phyloP scores from a whole-genome alignment of 257 asterid genomes.

The Nicotiana knightiana region DNA sequence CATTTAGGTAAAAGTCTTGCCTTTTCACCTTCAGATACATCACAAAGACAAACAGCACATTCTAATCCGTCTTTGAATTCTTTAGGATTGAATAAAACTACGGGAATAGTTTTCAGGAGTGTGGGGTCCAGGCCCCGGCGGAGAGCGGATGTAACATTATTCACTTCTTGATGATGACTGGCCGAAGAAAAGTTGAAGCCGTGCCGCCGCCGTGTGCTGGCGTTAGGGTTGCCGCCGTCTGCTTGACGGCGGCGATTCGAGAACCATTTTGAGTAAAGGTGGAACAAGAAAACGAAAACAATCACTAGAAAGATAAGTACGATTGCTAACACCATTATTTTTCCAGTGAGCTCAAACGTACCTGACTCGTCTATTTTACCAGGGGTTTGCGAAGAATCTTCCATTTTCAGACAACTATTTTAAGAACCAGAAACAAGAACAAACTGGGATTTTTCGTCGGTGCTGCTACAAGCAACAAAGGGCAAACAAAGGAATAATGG shows the following conservation, averaged over 20 bases:
- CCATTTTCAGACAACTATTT: slow-evolving; percentile 27
- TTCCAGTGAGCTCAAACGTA: slow-evolving; percentile 54
- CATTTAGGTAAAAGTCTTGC: slow-evolving; percentile 22
- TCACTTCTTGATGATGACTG: slow-evolving; percentile 33
- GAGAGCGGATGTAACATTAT: slow-evolving; percentile 19
- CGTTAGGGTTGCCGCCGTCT: slow-evolving; percentile 20
- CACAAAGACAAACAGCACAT: slow-evolving; percentile 32
- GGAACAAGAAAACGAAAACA: slow-evolving; percentile 50
- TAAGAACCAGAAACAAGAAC: not conserved
- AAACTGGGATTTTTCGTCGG: not conserved
- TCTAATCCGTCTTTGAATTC: slow-evolving; percentile 59
- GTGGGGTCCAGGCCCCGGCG: slow-evolving; percentile 59
- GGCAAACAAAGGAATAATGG: not conserved
- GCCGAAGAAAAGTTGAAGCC: slow-evolving; percentile 50
- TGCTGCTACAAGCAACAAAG: not conserved
- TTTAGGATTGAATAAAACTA: slow-evolving; percentile 34
- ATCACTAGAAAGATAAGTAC: slow-evolving; percentile 54
- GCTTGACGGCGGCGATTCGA: slow-evolving; percentile 57
- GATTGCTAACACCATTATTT: slow-evolving; percentile 55
- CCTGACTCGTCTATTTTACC: slow-evolving; percentile 34
- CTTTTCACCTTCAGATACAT: slow-evolving; percentile 22
- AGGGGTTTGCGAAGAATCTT: slow-evolving; percentile 17
- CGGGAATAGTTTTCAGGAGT: slow-evolving; percentile 55
- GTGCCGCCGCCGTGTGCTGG: slow-evolving; percentile 30
- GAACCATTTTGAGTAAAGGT: slow-evolving; percentile 73